Percentiles rank a stretch among this genome's conserved stretches.
Conservation (phyloP, 1,284 basidiomycete species). For the Ceratobasidium sp. region DNA sequence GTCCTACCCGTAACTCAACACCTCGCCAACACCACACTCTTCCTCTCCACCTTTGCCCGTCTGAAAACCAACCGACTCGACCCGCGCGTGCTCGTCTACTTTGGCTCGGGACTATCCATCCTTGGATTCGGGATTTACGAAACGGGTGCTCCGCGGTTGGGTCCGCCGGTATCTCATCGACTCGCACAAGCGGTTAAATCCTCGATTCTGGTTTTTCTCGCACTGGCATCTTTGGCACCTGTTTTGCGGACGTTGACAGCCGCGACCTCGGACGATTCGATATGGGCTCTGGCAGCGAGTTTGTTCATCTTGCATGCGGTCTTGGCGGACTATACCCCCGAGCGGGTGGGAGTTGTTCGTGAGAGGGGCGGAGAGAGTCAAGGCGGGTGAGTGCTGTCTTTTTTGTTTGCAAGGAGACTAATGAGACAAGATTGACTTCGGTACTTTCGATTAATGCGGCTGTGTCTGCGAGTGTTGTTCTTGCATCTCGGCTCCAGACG, state of each 20-base stretch:
- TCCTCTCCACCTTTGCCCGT: slow-evolving; percentile 78
- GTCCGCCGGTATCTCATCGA: slow-evolving; percentile 20
- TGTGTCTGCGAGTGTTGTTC: slow-evolving; percentile 89
- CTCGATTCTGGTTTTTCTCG: slow-evolving; percentile 83
- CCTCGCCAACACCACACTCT: slow-evolving; percentile 77
- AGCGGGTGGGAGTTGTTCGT: slow-evolving; percentile 41
- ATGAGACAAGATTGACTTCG: slow-evolving; percentile 70
- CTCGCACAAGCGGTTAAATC: slow-evolving; percentile 38
- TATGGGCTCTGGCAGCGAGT: slow-evolving; percentile 85
- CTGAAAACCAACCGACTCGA: slow-evolving; percentile 69
- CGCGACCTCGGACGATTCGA: slow-evolving; percentile 93
- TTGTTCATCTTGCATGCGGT: slow-evolving; percentile 69
- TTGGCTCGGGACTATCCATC: slow-evolving; percentile 65
- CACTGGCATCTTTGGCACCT: slow-evolving; percentile 87
- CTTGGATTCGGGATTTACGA: slow-evolving; percentile 69
- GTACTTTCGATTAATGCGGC: slow-evolving; percentile 94
- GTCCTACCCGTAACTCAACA: slow-evolving; percentile 86
- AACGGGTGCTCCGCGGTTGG: too few relatives aligned
- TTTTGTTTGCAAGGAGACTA: slow-evolving; percentile 9
- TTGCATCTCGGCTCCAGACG: slow-evolving; percentile 85
- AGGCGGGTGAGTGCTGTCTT: slow-evolving; percentile 53
- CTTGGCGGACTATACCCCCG: slow-evolving; percentile 67
- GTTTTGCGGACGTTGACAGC: slow-evolving; percentile 90
- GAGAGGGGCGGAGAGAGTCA: slow-evolving; percentile 43
- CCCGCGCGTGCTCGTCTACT: slow-evolving; percentile 71